Base-by-base conservation (phyloP, 495 filamentous ascomycete species). In the Penicillium bovifimosum region DNA sequence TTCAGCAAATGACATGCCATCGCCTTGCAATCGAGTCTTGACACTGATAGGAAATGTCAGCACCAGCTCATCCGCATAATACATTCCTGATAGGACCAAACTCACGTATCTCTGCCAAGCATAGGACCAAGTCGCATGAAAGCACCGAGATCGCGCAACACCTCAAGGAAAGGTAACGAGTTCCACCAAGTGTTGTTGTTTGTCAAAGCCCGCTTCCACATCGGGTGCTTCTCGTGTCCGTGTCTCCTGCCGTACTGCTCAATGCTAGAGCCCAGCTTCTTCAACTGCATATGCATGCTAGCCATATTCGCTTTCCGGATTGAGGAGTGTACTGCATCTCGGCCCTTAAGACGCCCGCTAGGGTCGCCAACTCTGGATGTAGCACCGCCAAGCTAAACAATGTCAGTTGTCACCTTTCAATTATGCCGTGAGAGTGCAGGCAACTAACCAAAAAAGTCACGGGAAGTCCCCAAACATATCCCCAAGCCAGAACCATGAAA, bases 401-500 rank as follows among this genome's bases (percentile, higher is more conserved):
- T 14, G 47, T 67, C 40, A 67, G 63, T 45, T 29, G 13, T 5
- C 2, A 6, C 3, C 17, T 13, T 18, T 18, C 29, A 11, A 27
- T 14, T 14, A 1, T 2, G 44, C 9, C 29, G 11, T 9, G 32
- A 27, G 36, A 13, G 8, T 7, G n/a, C 8, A 39, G 17, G 28
- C 10, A 16, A 71, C 74, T 65, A 50, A 88, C 76, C 53, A 99
- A 67, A 43, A 85, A 86, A 18, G 87, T 77, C 11, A 87, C 76
- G 28, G 80, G 76, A 56, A 87, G 85, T 11, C 93, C 92, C 70
- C 91, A 81, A 34, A 95, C 74, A 64, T 92, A 95, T 74, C 90
- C 86, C 88, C 93, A 96, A 52, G 90, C 92, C 26, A 96, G 69
- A 1, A 90, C 83, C 93, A 99, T 97, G 36, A 97, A 77, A 8